These are phyloP conservation scores for Fistulinella cinereoalba DNA, from an alignment of 1,284 basidiomycete species.

Conservation along the genomic window DNA sequence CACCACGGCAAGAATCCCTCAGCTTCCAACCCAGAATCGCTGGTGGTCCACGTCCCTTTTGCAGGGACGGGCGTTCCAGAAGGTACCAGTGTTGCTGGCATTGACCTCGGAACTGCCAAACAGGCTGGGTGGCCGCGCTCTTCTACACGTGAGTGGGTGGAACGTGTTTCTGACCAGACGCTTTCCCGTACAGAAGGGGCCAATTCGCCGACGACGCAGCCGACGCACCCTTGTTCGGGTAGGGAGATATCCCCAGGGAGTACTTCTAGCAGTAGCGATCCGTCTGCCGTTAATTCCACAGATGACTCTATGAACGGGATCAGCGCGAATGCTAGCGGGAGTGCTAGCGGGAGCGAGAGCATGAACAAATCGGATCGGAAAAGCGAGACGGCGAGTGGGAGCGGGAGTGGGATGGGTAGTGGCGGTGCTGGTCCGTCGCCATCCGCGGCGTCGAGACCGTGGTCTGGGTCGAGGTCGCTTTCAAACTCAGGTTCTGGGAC, in stretches of 20 bases:
- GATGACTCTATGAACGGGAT: conserved; percentile 24
- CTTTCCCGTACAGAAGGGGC: conserved; percentile 7
- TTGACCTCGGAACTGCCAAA: conserved; percentile 43
- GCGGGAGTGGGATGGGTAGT: conserved; percentile 9
- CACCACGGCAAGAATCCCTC: conserved; percentile 1
- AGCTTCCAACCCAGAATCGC: conserved; percentile 18
- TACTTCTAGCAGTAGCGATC: conserved; percentile 25
- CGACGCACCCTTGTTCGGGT: conserved; percentile 4
- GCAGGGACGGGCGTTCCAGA: conserved; percentile 11
- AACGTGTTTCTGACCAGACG: conserved; percentile 27
- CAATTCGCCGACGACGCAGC: conserved; percentile 1
- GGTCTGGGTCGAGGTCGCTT: conserved; percentile 23
- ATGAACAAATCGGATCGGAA: conserved; percentile 6
- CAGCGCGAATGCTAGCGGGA: conserved; percentile 11
- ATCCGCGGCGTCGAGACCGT: conserved; percentile 18
- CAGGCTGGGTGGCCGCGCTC: conserved; percentile 33
- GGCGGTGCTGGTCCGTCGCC: conserved; percentile 9
- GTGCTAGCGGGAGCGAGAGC: conserved; percentile 7
- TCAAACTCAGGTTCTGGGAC: conserved; percentile 27
- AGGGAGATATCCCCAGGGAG: conserved; percentile 26
- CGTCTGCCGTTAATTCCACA: conserved; percentile 22
- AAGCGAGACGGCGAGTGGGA: conserved; percentile 13
- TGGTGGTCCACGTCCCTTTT: conserved; percentile 35
- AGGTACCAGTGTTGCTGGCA: conserved; percentile 4
- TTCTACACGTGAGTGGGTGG: conserved; percentile 35